Evolutionary conservation across 1,284 basidiomycete species (phyloP).

Genomic region (Tausonia pullulans): DNA sequence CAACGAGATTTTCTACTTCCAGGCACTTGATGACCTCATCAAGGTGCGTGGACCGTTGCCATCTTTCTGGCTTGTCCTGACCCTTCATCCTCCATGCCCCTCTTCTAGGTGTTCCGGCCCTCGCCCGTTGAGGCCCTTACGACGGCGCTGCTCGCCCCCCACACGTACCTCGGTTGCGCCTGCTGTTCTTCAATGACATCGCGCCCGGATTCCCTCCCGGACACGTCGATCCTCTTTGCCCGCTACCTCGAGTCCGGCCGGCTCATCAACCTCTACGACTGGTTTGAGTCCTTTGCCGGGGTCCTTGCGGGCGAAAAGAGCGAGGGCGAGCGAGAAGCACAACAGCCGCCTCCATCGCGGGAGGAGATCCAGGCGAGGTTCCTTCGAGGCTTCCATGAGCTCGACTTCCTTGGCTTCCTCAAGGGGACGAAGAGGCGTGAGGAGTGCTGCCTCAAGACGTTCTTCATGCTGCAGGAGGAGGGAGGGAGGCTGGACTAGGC

Average conservation of each 20-base stretch:
- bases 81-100: background rate
- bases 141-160: conserved; percentile 11
- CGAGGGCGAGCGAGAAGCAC: conserved; percentile 4
- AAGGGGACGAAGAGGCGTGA: conserved; percentile 63
- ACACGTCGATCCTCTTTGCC: conserved; percentile 59
- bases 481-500: background rate
- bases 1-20: conserved; percentile 13
- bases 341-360: conserved; percentile 32
- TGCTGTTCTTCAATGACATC: conserved; percentile 3
- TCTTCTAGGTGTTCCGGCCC: conserved; percentile 11
- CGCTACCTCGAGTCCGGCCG: conserved; percentile 62
- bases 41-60: background rate
- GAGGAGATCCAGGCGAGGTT: conserved; percentile 61
- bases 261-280: conserved; percentile 69
- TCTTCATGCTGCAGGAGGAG: conserved; percentile 34
- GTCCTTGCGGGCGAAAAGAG: conserved; percentile 40
- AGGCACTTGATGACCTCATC: conserved; percentile 9
- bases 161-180: conserved; percentile 11
- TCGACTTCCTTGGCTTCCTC: conserved; percentile 63
- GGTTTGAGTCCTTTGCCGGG: conserved; percentile 58
- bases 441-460: conserved; percentile 57
- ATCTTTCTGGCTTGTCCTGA: background rate
- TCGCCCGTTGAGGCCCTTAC: conserved; percentile 10
- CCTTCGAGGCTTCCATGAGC: conserved; percentile 59
- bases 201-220: conserved; percentile 38